Conservation (phyloP, 106 monocot species). For the Allium fistulosum region DNA sequence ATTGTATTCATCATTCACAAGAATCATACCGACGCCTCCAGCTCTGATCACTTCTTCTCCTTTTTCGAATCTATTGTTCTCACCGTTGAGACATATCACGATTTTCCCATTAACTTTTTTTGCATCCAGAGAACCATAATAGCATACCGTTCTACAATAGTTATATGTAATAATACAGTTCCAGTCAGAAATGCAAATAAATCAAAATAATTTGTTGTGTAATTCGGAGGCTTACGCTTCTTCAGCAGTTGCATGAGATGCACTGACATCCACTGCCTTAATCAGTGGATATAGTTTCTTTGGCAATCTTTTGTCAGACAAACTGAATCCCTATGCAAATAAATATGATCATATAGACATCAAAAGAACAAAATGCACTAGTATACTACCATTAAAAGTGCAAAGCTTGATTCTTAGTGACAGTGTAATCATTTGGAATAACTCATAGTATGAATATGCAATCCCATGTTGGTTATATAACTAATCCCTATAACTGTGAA, state of each 20-base stretch:
- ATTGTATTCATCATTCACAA: conserved; percentile 18
- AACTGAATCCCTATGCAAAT: conserved; percentile 25
- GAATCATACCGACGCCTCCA: conserved; percentile 54
- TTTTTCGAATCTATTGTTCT: conserved; percentile 6
- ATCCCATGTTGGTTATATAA: too few relatives aligned
- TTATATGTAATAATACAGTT: background rate
- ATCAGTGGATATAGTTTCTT: conserved; percentile 32
- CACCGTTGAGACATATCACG: conserved; percentile 36
- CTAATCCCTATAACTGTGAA: too few relatives aligned
- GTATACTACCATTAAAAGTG: background rate
- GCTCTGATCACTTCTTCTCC: conserved; percentile 26
- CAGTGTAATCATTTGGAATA: background rate
- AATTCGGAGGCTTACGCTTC: conserved; percentile 14
- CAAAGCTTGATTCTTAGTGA: background rate
- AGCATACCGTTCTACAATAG: conserved; percentile 12
- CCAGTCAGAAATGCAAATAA: background rate
- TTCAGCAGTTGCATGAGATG: background rate
- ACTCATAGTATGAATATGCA: too few relatives aligned
- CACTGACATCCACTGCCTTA: conserved; percentile 10
- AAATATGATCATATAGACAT: background rate
- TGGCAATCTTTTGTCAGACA: conserved; percentile 1
- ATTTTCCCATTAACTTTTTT: conserved; percentile 56
- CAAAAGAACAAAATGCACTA: background rate
- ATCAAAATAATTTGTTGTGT: background rate
- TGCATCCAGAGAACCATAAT: conserved; percentile 28